These are phyloP conservation scores for Ogataea degrootiae DNA, from an alignment of 805 yeast species.

Conservation along the genomic window DNA sequence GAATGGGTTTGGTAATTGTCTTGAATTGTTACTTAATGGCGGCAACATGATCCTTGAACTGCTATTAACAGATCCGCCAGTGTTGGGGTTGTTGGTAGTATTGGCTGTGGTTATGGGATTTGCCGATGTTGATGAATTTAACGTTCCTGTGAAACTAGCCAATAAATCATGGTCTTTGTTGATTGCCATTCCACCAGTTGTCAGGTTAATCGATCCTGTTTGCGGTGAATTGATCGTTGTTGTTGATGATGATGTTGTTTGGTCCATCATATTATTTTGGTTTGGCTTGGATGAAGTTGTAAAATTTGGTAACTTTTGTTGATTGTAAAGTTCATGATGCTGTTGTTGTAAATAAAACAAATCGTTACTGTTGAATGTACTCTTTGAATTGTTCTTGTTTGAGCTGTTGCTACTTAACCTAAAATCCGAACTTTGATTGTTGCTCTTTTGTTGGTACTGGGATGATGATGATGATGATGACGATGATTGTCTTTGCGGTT, in stretches of 20 bases:
- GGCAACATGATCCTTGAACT: slow-evolving; percentile 14
- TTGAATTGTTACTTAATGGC: slow-evolving; percentile 14
- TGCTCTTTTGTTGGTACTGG: too few species aligned
- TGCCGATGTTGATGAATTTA: background rate
- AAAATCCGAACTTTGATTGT: slow-evolving; percentile 4
- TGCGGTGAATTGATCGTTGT: slow-evolving; percentile 6
- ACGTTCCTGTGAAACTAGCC: background rate
- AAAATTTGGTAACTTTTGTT: slow-evolving; percentile 9
- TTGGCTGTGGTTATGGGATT: background rate
- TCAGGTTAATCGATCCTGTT: slow-evolving; percentile 1
- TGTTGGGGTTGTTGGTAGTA: background rate
- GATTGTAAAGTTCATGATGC: slow-evolving; percentile 13
- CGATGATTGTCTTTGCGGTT: slow-evolving; percentile 2
- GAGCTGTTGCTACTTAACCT: slow-evolving; percentile 2
- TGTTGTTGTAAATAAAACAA: slow-evolving; percentile 15
- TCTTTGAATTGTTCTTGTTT: background rate
- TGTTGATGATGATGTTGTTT: slow-evolving; percentile 1
- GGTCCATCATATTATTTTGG: background rate
- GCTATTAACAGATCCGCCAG: background rate
- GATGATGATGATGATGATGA: background rate
- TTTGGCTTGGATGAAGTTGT: background rate
- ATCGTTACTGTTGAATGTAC: slow-evolving; percentile 6
- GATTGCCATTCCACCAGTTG: background rate
- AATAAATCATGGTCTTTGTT: too few species aligned
- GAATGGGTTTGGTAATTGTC: slow-evolving; percentile 18